Percentiles rank a stretch among this genome's conserved stretches.
phyloP scores from a whole-genome alignment of 2,329 filamentous ascomycete species.

The Hymenoscyphus salicellus region DNA sequence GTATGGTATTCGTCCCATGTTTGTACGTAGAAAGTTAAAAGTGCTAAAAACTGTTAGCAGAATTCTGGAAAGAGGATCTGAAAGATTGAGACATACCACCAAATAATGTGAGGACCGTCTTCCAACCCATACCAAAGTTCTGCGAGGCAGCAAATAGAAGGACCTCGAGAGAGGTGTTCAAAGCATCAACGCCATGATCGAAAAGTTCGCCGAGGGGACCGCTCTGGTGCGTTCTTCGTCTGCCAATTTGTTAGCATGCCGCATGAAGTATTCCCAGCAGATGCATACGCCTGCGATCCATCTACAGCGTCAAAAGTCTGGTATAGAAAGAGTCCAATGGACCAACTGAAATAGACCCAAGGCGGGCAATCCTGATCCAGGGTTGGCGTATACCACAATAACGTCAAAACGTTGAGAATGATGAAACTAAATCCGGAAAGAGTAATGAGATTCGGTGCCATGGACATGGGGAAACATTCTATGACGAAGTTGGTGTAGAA shows the following conservation, averaged over 20 bases:
- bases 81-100: slow-evolving; percentile 56
- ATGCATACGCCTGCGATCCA: slow-evolving; percentile 79
- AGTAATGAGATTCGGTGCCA: slow-evolving; percentile 89
- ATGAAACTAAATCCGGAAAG: slow-evolving; percentile 88
- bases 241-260: slow-evolving; percentile 36
- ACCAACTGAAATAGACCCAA: slow-evolving; percentile 95
- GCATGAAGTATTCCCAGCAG: neutral
- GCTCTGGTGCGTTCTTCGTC: slow-evolving; percentile 83
- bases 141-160: slow-evolving; percentile 88
- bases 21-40: slow-evolving; percentile 96
- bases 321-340: slow-evolving; percentile 85
- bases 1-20: slow-evolving; percentile 99
- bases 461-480: slow-evolving; percentile 88
- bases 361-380: slow-evolving; percentile 88
- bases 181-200: slow-evolving; percentile 93
- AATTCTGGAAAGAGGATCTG: neutral
- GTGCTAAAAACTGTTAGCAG: slow-evolving; percentile 48
- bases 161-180: slow-evolving; percentile 92
- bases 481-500: slow-evolving; percentile 97
- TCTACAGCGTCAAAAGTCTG: slow-evolving; percentile 99
- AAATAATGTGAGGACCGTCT: slow-evolving; percentile 79
- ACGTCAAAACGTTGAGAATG: slow-evolving; percentile 80
- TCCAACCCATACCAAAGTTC: slow-evolving; percentile 91
- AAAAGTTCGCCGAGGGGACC: slow-evolving; percentile 94
- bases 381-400: slow-evolving; percentile 94